Conservation (phyloP, 2,329 filamentous ascomycete species). For the Fusarium anthophilum region DNA sequence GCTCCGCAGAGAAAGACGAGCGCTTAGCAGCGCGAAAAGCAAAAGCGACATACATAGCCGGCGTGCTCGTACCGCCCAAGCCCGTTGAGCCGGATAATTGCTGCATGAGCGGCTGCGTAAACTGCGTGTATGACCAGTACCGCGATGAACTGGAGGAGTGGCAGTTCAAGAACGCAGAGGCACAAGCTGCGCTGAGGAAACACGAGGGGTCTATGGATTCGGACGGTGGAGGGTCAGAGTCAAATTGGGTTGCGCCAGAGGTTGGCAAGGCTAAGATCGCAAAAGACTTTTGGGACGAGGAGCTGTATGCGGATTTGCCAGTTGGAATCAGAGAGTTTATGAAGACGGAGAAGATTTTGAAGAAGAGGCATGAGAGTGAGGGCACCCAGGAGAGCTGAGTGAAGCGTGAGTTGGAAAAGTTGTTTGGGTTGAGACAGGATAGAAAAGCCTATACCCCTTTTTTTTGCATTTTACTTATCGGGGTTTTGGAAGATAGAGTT, state of each 20-base stretch:
- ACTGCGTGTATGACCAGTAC: constrained; percentile 95
- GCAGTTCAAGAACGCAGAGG: constrained; percentile 72
- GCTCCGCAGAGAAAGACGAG: constrained; percentile 74
- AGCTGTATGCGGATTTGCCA: constrained; percentile 82
- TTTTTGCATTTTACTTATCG: constrained; percentile 7
- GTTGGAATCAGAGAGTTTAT: constrained; percentile 97
- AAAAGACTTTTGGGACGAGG: constrained; percentile 68
- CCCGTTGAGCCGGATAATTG: constrained; percentile 96
- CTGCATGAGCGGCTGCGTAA: constrained; percentile 98
- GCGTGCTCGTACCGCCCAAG: constrained; percentile 82
- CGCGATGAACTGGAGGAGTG: constrained; percentile 94
- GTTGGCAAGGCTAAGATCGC: constrained; percentile 53
- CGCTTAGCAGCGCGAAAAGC: constrained; percentile 66
- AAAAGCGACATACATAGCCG: constrained; percentile 74
- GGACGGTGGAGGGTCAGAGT: constrained; percentile 79
- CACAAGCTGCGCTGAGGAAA: constrained; percentile 62
- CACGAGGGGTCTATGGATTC: constrained; percentile 74
- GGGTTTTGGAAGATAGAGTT: constrained; percentile 29
- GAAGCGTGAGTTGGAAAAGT: not conserved
- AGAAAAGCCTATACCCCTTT: constrained; percentile 32
- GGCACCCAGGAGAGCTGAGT: constrained; percentile 56
- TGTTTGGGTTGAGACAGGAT: not conserved
- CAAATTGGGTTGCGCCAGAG: constrained; percentile 64
- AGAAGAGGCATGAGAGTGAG: constrained; percentile 73
- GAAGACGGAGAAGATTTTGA: constrained; percentile 92